These are phyloP conservation scores for Xanthoconium purpureum DNA, from an alignment of 768 basidiomycete species.

Conservation along the genomic window DNA sequence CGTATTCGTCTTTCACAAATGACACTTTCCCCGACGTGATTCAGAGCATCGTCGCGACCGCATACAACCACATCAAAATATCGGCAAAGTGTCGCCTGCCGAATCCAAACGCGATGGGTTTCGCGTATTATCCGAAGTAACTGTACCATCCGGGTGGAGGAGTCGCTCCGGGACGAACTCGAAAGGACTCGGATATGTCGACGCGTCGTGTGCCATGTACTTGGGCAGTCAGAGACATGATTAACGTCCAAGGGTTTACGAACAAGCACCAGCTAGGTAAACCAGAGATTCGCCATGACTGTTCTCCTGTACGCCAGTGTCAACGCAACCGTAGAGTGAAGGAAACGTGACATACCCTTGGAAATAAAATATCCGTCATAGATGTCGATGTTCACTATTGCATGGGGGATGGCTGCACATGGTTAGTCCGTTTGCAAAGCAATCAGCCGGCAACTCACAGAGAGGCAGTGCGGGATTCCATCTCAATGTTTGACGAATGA, in stretches of 20 bases:
- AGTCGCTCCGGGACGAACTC: slow-evolving; percentile 36
- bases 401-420: slow-evolving; percentile 15
- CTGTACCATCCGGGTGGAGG: slow-evolving; percentile 23
- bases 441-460: slow-evolving; percentile 9
- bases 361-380: slow-evolving; percentile 19
- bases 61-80: slow-evolving; percentile 10
- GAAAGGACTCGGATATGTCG: slow-evolving; percentile 36
- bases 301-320: slow-evolving; percentile 12
- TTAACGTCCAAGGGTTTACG: not conserved
- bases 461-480: slow-evolving; percentile 14
- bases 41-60: slow-evolving; percentile 18
- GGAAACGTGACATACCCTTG: not conserved
- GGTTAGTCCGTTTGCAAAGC: not conserved
- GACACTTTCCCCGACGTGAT: slow-evolving; percentile 13
- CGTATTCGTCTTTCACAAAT: slow-evolving; percentile 10
- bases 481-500: slow-evolving; percentile 34
- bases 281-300: slow-evolving; percentile 32
- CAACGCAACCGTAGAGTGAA: not conserved
- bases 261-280: not conserved
- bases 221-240: not conserved
- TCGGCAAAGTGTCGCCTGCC: slow-evolving; percentile 20
- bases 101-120: slow-evolving; percentile 18
- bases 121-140: slow-evolving; percentile 13
- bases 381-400: slow-evolving; percentile 10
- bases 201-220: slow-evolving; percentile 21